These are phyloP conservation scores for Collybia sordida DNA, from an alignment of 768 basidiomycete genomes.

Conservation along the genomic window DNA sequence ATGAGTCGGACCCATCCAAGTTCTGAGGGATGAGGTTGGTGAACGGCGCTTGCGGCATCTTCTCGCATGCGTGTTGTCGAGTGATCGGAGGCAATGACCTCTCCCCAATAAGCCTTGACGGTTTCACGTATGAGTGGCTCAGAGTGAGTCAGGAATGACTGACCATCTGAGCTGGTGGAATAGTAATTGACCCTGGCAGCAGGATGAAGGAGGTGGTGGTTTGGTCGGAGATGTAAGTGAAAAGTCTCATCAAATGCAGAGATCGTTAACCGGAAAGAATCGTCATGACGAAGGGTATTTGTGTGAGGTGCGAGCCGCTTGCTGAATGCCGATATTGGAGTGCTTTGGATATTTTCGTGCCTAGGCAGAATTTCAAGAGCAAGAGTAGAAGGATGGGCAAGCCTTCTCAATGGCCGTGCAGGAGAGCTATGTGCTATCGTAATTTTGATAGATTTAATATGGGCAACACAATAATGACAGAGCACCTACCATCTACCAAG, in stretches of 20 bases:
- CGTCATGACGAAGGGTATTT: slow-evolving; percentile 59
- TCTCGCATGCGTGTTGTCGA: slow-evolving; percentile 58
- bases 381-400: slow-evolving; percentile 49
- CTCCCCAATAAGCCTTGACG: slow-evolving; percentile 72
- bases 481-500: slow-evolving; percentile 28
- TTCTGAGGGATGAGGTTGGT: slow-evolving; percentile 41
- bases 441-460: neutral
- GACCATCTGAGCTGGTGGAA: slow-evolving; percentile 48
- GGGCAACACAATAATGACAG: slow-evolving; percentile 1
- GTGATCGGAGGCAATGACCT: slow-evolving; percentile 62
- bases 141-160: slow-evolving; percentile 47
- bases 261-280: slow-evolving; percentile 69
- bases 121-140: slow-evolving; percentile 62
- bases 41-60: slow-evolving; percentile 57
- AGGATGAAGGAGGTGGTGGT: slow-evolving; percentile 76
- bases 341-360: slow-evolving; percentile 15
- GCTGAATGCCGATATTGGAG: slow-evolving; percentile 21
- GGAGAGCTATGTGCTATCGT: slow-evolving; percentile 46
- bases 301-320: slow-evolving; percentile 37
- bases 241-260: slow-evolving; percentile 66
- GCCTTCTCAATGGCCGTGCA: slow-evolving; percentile 46
- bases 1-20: slow-evolving; percentile 81
- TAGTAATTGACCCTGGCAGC: slow-evolving; percentile 73
- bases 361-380: slow-evolving; percentile 61
- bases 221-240: slow-evolving; percentile 75